Base-by-base conservation (phyloP, 768 basidiomycete genomes). In the Lentinus tigrinus region DNA sequence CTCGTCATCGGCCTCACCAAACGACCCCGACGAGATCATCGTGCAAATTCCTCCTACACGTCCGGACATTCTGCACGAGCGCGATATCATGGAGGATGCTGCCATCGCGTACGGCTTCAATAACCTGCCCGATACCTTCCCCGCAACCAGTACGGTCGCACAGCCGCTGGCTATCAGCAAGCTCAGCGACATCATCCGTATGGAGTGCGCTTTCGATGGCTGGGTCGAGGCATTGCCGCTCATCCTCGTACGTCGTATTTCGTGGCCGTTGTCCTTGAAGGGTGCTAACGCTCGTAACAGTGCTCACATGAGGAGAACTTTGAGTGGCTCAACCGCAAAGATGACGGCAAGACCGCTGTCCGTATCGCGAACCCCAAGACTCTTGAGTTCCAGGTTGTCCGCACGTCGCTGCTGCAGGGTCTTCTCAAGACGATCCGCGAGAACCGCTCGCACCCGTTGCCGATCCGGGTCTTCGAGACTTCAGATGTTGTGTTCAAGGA, bases 291-390 rank as follows among this genome's bases (percentile, higher is more conserved):
- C 26, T 16, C 51, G 13, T 23, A 13, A 4, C 67, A 98, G 95
- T 99, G 96, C 75, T 98, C 96, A 11, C 94, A 95, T 67, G 96
- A 98, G 73, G 97, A 99, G 76, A 98, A 98, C 77, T 99, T 98
- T 69, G 89, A 85, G 49, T 95, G 87, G 79, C 80, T 99, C 61
- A 97, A 97, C 76, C 89, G 87, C 58, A 68, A 77, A 28, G 96
- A 98, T 72, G 89, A 92, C 63, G 86, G 87, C 39, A 82, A 82
- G 36, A 81, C 83, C 21, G 96, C 90, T 1, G 86, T 98, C 61
- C 90, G 89, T 66, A 93, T 98, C 60, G 94, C 91, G 57, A 99
- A 99, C 74, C 97, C 97, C 0, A 98, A 97, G 76, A 93, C 97
- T 23, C 82, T 93, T 63, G 97, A 98, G 72, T 98, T 97, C 76